Base-by-base conservation (phyloP, 371 early-diverging fungal genomes). In the Parasitella parasitica region DNA sequence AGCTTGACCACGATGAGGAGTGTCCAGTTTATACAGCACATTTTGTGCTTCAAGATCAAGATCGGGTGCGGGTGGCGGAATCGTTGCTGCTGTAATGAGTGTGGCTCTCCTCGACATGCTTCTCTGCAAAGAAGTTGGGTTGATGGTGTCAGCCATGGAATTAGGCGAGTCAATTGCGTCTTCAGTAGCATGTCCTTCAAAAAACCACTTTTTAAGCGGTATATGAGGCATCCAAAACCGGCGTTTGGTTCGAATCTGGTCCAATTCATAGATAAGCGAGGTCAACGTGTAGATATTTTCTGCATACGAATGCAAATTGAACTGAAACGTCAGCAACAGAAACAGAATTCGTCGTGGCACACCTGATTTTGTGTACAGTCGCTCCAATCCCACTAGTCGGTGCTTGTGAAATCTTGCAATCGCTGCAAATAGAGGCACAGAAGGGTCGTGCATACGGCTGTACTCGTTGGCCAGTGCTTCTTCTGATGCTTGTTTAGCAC, bases 211-310 rank as follows among this genome's bases (percentile, higher is more conserved):
- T 35, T 39, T 37, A 2, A 72, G 28, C 1, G 74, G 58, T 2
- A 77, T 16, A 53, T 72, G 68, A 0, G 76, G 76, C 26, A 61
- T 55, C 77, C 77, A 75, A 8, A 77, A 30, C 12, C 62, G 56
- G 9, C 57, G 52, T n/a, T 66, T 48, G 12, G 24, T 56, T 18
- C 80, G 72, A 3, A 39, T 59, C 2, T 64, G 57, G 36, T 77
- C 74, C 53, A 80, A 64, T 24, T 80, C 80, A 39, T 75, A 77
- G 11, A 77, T 57, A 11, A 75, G 61, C 1, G 80, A 80, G 6
- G 74, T 65, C 0, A 80, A 32, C 0, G 80, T 80, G 12, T 77
- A 80, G 0, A 77, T 60, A 8, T 58, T 64, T 49, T 80, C 76
- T 9, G 77, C 72, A 66, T 77, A 80, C 2, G 62, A 43, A n/a